These are phyloP conservation scores for Epichloe scottii DNA, from an alignment of 2,329 filamentous ascomycete genomes.

Conservation along the genomic window DNA sequence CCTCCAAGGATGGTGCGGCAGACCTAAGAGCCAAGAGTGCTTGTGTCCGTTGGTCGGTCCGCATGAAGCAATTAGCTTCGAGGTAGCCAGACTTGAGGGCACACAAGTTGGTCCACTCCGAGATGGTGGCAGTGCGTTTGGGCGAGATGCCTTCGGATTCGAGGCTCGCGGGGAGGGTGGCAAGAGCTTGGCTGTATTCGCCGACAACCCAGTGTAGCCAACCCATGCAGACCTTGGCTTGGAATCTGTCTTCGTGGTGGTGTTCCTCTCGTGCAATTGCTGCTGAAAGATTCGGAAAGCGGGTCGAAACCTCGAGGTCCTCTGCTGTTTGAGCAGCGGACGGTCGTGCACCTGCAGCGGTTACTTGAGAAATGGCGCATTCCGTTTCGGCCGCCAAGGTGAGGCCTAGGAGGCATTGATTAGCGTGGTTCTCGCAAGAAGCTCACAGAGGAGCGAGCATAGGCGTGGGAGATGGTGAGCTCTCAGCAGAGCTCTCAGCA, in stretches of 20 bases:
- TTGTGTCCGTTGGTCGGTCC: slow-evolving; percentile 36
- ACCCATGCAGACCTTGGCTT: slow-evolving; percentile 70
- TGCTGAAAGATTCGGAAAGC: slow-evolving; percentile 37
- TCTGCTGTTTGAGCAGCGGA: slow-evolving; percentile 28
- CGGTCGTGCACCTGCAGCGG: slow-evolving; percentile 26
- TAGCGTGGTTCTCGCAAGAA: neutral
- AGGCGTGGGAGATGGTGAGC: neutral
- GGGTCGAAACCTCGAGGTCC: slow-evolving; percentile 31
- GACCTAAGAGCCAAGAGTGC: slow-evolving; percentile 56
- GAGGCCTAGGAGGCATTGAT: slow-evolving; percentile 38
- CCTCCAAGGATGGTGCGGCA: slow-evolving; percentile 49
- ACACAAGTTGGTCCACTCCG: slow-evolving; percentile 73
- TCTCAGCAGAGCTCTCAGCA: neutral
- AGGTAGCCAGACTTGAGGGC: slow-evolving; percentile 68
- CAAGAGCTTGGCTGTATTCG: slow-evolving; percentile 51
- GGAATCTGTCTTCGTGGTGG: slow-evolving; percentile 50
- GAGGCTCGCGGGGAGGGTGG: slow-evolving; percentile 51
- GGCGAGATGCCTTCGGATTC: slow-evolving; percentile 40
- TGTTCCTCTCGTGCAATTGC: slow-evolving; percentile 46
- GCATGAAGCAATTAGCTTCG: slow-evolving; percentile 51
- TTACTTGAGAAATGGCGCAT: slow-evolving; percentile 46
- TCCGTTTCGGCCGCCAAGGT: slow-evolving; percentile 59
- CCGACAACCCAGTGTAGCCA: slow-evolving; percentile 74
- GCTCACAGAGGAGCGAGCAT: neutral
- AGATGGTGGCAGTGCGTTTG: slow-evolving; percentile 38